These are phyloP conservation scores for Penicillium fimorum DNA, from an alignment of 495 filamentous ascomycete species.

Conservation along the genomic window DNA sequence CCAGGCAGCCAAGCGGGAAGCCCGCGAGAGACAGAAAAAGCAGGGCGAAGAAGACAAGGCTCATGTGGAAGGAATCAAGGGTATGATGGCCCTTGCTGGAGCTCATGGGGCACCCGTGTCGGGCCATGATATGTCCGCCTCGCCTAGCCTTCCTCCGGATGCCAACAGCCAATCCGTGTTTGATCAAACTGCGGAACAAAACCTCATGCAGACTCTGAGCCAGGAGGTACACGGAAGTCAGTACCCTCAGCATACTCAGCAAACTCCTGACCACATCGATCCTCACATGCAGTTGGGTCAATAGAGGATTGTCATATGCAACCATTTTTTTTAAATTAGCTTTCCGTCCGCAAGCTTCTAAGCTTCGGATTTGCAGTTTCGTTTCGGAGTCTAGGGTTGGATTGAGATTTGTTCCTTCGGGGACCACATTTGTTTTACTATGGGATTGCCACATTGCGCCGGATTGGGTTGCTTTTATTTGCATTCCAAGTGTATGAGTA, in stretches of 20 bases:
- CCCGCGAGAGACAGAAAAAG: slow-evolving; percentile 65
- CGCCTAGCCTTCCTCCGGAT: slow-evolving; percentile 42
- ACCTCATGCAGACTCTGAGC: slow-evolving; percentile 49
- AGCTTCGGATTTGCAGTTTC: slow-evolving; percentile 7
- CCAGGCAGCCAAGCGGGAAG: slow-evolving; percentile 78
- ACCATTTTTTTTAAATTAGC: slow-evolving; percentile 9
- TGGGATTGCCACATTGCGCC: slow-evolving; percentile 13
- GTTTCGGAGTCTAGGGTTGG: slow-evolving; percentile 9
- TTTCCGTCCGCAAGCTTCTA: slow-evolving; percentile 6
- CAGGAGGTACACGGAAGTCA: slow-evolving; percentile 49
- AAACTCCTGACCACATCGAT: slow-evolving; percentile 37
- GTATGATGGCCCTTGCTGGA: slow-evolving; percentile 61
- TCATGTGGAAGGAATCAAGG: slow-evolving; percentile 68
- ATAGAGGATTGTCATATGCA: slow-evolving; percentile 15
- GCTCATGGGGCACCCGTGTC: slow-evolving; percentile 40
- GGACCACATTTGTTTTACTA: slow-evolving; percentile 11
- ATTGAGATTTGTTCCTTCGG: slow-evolving; percentile 8
- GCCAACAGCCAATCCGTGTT: slow-evolving; percentile 34
- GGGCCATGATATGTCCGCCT: slow-evolving; percentile 48
- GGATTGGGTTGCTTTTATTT: slow-evolving; percentile 9
- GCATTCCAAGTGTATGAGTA: slow-evolving; percentile 15
- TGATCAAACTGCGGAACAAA: slow-evolving; percentile 49
- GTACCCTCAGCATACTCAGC: slow-evolving; percentile 35
- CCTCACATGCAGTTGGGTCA: slow-evolving; percentile 41
- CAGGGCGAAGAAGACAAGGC: slow-evolving; percentile 69